Evolutionary conservation across 345 rosid genomes (phyloP).

Genomic region (Citrus mangshanensis): DNA sequence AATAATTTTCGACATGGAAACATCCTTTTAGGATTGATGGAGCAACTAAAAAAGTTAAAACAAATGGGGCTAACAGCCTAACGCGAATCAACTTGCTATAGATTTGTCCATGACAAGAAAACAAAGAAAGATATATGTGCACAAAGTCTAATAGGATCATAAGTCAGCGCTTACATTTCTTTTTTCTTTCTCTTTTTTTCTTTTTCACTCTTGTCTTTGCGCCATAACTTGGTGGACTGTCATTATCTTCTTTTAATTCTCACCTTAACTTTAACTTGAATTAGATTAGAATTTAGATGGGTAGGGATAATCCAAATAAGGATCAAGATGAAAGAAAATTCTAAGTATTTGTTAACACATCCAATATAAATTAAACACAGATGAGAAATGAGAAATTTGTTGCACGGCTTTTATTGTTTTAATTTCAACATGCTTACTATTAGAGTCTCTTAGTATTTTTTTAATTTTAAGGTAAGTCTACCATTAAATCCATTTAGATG

Average conservation of each 20-base stretch:
- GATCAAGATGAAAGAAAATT: no score
- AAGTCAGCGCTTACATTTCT: conserved; percentile 31
- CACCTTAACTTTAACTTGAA: background rate
- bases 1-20: background rate
- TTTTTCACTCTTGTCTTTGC: background rate
- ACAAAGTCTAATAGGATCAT: background rate
- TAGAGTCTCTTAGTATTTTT: no score
- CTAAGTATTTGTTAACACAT: no score
- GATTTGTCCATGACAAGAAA: conserved; percentile 19
- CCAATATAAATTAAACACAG: no score
- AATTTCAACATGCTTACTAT: no score
- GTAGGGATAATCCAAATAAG: no score
- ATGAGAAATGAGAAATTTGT: no score
- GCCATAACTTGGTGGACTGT: background rate
- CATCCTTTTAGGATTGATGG: conserved; percentile 9
- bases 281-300: background rate
- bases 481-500: rapidly evolving
- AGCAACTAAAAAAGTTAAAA: background rate
- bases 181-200: background rate
- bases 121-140: conserved; percentile 5
- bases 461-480: rapidly evolving
- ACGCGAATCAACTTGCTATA: conserved; percentile 13
- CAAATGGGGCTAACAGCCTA: background rate
- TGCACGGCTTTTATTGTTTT: no score
- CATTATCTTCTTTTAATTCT: background rate